Evolutionary conservation across 441 rosid species (phyloP).

Genomic region (Brassica hybrid): DNA sequence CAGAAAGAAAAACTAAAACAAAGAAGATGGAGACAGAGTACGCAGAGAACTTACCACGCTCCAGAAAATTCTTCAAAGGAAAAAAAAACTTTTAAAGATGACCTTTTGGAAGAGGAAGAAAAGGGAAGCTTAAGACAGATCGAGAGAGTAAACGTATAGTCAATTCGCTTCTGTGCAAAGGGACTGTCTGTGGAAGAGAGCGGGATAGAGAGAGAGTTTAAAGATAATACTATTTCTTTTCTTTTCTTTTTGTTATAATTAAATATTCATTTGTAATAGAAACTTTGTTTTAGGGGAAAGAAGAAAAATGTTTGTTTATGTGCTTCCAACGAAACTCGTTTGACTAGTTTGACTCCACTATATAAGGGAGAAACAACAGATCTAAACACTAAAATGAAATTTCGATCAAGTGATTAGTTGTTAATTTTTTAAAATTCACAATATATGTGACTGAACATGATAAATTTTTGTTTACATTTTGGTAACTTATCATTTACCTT

Average conservation of each 20-base stretch:
- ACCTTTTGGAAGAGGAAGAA: constrained; percentile 4
- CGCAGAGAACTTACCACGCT: not conserved
- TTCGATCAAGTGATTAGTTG: not conserved
- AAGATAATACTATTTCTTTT: not conserved
- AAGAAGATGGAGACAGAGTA: not conserved
- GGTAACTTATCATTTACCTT: too few species aligned
- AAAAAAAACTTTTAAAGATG: not conserved
- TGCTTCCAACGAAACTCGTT: not conserved
- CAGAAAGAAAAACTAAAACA: not conserved
- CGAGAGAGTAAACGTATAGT: constrained; percentile 2
- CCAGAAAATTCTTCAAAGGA: not conserved
- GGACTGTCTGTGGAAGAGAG: constrained; percentile 5
- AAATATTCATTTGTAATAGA: not conserved
- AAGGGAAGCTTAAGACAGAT: not conserved
- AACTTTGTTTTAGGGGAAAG: not conserved
- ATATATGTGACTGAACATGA: too few species aligned
- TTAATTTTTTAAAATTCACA: too few species aligned
- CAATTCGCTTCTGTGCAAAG: constrained; percentile 7
- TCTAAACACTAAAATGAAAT: not conserved
- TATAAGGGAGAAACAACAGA: not conserved
- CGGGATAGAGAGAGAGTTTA: constrained; percentile 5
- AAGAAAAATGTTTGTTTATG: not conserved
- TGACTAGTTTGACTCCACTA: constrained; percentile 4
- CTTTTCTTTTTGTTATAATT: not conserved
- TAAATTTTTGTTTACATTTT: too few species aligned